Base-by-base conservation (phyloP, 805 yeast species). In the Metschnikowia corniflorae region DNA sequence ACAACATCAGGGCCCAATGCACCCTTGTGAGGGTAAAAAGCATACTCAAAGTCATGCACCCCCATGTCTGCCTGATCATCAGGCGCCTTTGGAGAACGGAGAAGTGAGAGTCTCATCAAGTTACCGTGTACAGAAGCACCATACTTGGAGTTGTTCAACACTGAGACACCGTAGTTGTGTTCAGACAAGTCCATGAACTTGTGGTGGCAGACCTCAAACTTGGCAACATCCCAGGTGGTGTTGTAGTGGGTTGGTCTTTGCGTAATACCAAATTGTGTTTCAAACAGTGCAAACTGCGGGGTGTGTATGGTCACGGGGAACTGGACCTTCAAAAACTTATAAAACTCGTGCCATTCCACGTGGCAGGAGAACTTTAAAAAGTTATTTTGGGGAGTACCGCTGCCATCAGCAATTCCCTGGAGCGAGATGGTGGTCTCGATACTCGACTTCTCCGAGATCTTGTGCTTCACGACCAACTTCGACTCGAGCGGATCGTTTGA, bases 21-120 rank as follows among this genome's bases (percentile, higher is more conserved):
- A 3, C 95, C 96, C 15, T 54, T 49, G 58, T 91, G 98, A 4
- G 97, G 97, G 40, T 77, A 74, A 24, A 91, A 61, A 0, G 94
- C 94, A 60, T 89, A 93, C 43, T 78, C 78, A 65, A 93, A 84
- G 39, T 67, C 68, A 60, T 91, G 98, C 14, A 64, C 55, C 3
- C 96, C 97, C 85, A 93, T 87, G 58, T 91, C 98, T 7, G 97
- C 97, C 55, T 78, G 72, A 7, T 82, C 89, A 71, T 91, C 98
- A 0, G 98, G 98, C 15, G 87, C 85, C 61, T 93, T 91, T 20
- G 98, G 88, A 10, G 96, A 78, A 55, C 98, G 79, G 53, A 91
- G 65, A 43, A 93, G 65, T 1, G 96, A 86, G 33, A 93, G 68
- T 31, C 96, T 78, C 80, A 91, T 85, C 55, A 80, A 61, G 49